Percentiles rank a stretch among this genome's conserved stretches.
phyloP scores from a whole-genome alignment of 2,329 filamentous ascomycete genomes.

The Penicillium hesseltinei region DNA sequence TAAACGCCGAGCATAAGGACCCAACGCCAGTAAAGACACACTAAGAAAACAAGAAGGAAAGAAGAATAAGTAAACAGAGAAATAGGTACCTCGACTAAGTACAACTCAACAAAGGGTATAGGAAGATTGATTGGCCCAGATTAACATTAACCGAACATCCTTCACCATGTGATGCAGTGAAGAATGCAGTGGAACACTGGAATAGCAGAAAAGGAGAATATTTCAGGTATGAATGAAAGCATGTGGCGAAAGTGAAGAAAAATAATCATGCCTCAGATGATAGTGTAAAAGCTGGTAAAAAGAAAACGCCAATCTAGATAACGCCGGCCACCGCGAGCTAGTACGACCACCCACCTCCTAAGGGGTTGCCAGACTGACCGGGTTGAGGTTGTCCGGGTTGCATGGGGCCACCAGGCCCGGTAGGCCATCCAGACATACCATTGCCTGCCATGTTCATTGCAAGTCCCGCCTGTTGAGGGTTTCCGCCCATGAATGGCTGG shows the following conservation, averaged over 20 bases:
- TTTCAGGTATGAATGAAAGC: conserved; percentile 14
- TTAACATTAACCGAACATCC: conserved; percentile 31
- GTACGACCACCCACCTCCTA: conserved; percentile 41
- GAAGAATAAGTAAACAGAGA: neutral
- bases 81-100: conserved; percentile 25
- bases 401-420: conserved; percentile 35
- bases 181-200: conserved; percentile 19
- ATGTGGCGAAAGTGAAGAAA: conserved; percentile 1
- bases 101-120: conserved; percentile 38
- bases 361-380: conserved; percentile 38
- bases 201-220: conserved; percentile 10
- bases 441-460: conserved; percentile 38
- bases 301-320: conserved; percentile 26
- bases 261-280: conserved; percentile 12
- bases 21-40: conserved; percentile 17
- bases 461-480: conserved; percentile 38
- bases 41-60: conserved; percentile 6
- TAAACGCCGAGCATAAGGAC: conserved; percentile 17
- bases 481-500: conserved; percentile 35
- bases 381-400: conserved; percentile 40
- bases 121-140: conserved; percentile 30
- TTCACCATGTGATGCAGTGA: conserved; percentile 13
- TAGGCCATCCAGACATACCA: conserved; percentile 39
- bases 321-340: conserved; percentile 28
- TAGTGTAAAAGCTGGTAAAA: conserved; percentile 5